These are phyloP conservation scores for Hypomyces rosellus DNA, from an alignment of 2,329 filamentous ascomycete genomes.

Conservation along the genomic window DNA sequence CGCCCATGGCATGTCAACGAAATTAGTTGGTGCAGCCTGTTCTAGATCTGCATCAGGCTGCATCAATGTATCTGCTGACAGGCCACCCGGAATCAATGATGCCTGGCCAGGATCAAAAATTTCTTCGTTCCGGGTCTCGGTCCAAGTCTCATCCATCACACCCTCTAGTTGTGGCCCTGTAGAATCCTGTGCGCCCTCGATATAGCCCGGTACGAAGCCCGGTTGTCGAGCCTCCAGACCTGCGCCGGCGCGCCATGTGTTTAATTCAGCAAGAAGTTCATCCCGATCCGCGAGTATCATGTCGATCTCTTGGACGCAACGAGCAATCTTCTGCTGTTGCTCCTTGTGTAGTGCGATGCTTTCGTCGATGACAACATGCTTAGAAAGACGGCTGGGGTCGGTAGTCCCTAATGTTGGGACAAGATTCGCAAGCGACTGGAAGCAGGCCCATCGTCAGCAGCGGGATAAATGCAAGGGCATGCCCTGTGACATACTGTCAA, in stretches of 20 bases:
- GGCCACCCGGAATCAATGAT: not conserved
- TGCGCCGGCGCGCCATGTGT: conserved; percentile 16
- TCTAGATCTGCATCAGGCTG: not conserved
- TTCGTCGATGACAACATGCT: conserved; percentile 33
- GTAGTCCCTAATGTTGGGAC: conserved; percentile 27
- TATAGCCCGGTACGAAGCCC: not conserved
- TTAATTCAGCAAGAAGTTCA: conserved; percentile 23
- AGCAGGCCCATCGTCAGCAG: not conserved
- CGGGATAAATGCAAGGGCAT: not conserved
- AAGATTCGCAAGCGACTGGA: conserved; percentile 28
- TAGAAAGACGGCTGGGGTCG: conserved; percentile 32
- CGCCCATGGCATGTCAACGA: conserved; percentile 5
- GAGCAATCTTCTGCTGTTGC: conserved; percentile 16
- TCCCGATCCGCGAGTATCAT: conserved; percentile 21
- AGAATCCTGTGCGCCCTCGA: not conserved
- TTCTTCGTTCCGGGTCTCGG: not conserved
- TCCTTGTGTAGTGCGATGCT: conserved; percentile 26
- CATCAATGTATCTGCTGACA: not conserved
- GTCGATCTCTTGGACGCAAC: conserved; percentile 15
- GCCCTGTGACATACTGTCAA: conserved; percentile 24
- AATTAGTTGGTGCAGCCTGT: not conserved
- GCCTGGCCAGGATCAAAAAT: conserved; percentile 2
- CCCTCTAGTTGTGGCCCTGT: not conserved
- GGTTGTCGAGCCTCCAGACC: conserved; percentile 7
- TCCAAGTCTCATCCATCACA: not conserved